Evolutionary conservation across 306 rosid genomes (phyloP).

Genomic region (Quercus alba): DNA sequence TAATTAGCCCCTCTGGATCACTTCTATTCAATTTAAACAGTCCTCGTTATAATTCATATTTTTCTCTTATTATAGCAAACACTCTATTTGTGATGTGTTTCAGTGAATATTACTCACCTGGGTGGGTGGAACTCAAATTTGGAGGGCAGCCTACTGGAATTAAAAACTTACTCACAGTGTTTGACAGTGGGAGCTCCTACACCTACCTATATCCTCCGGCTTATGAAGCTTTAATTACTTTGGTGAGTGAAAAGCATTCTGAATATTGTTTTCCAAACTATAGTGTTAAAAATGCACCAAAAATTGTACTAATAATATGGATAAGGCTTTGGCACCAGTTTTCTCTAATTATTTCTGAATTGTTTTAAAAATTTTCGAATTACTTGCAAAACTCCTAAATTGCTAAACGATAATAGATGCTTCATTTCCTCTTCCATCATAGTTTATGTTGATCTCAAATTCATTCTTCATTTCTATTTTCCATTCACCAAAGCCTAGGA

Average conservation of each 20-base stretch:
- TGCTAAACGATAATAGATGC: no score
- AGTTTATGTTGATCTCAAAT: no score
- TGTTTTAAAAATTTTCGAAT: no score
- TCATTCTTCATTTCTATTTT: not conserved
- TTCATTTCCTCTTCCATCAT: no score
- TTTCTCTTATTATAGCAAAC: not conserved
- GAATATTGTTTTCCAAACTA: not conserved
- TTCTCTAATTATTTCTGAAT: no score
- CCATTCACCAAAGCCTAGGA: not conserved
- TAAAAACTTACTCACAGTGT: conserved; percentile 37
- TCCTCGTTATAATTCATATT: not conserved
- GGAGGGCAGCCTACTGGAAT: conserved; percentile 60
- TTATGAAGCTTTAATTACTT: conserved; percentile 47
- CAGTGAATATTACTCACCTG: conserved; percentile 89
- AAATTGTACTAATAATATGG: no score
- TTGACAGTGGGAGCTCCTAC: conserved; percentile 91
- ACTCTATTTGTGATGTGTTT: conserved; percentile 27
- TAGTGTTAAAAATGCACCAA: no score
- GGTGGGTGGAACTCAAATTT: conserved; percentile 58
- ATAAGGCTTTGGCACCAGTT: no score
- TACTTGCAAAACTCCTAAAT: no score
- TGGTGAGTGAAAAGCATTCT: conserved; percentile 51
- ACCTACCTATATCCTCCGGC: conserved; percentile 69
- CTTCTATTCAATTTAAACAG: conserved; percentile 6
- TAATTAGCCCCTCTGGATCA: conserved; percentile 35